Base-by-base conservation (phyloP, 2,329 filamentous ascomycete species). In the Nemania sp. region DNA sequence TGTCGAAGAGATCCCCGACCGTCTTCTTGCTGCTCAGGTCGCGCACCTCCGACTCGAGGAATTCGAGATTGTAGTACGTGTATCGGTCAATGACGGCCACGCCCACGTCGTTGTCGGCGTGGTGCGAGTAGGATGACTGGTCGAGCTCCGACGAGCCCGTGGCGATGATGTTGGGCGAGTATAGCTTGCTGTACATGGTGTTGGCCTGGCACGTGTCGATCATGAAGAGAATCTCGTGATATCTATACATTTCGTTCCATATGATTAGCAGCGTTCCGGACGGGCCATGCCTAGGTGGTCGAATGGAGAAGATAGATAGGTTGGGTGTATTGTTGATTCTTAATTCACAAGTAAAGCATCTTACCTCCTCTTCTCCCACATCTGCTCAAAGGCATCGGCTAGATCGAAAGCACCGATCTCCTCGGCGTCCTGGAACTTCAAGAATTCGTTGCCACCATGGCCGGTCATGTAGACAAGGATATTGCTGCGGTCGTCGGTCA, bases 121-220 rank as follows among this genome's bases (percentile, higher is more conserved):
- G 96, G 82, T 99, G 96, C 1, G 93, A 97, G 82, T 99, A 99
- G 0, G 93, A 97, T 5, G 93, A 97, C 80, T 99, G 93, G 78
- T 98, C 95, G 69, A 98, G 91, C 79, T 96, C 94, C 2, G 93
- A 97, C 35, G 93, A 97, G n/a, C 96, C 96, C 0, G 97, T 99
- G 0, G 96, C 96, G 76, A 99, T 94, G 76, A 99, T 98, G 77
- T 98, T 98, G 55, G 95, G 95, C 5, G 94, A 97, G 84, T 99
- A 99, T 77, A 99, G 93, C 75, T 97, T 95, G 78, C 91, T 95
- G 83, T 97, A 99, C 94, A 99, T 98, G 35, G 96, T 99, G 80
- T 99, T 99, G 63, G 96, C 96, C 83, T 99, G 96, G 83, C 96
- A 99, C 0, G 96, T 99, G 80, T 99, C 96, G 81, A 99, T 99